Conservation (phyloP, 352 stramenopile genomes). For the Globisporangium emineosum region DNA sequence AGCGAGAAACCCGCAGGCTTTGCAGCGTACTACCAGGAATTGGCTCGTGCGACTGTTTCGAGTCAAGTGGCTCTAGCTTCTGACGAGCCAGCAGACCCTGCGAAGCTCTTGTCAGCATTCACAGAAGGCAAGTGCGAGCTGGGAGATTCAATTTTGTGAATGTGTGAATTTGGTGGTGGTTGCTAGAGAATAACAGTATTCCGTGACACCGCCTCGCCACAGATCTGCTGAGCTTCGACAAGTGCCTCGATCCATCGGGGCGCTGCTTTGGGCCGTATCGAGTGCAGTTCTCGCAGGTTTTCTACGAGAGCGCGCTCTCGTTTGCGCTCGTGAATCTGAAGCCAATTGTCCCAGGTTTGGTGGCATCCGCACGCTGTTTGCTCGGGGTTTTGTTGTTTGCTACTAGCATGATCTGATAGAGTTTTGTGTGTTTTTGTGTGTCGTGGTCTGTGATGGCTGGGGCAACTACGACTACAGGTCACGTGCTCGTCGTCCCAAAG, state of each 20-base stretch:
- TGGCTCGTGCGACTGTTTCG: background rate
- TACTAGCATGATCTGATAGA: background rate
- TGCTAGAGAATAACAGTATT: background rate
- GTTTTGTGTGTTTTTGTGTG: background rate
- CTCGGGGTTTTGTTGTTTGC: background rate
- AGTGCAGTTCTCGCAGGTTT: conserved; percentile 48
- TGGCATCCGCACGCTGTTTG: no score
- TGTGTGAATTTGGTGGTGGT: background rate
- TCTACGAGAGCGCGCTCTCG: conserved; percentile 50
- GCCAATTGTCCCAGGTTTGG: conserved; percentile 84
- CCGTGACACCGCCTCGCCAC: background rate
- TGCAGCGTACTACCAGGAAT: background rate
- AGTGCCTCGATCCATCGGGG: conserved; percentile 29
- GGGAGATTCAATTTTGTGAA: background rate
- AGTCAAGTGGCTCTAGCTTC: background rate
- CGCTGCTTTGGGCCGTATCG: conserved; percentile 46
- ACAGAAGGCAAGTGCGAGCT: background rate
- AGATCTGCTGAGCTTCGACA: conserved; percentile 40
- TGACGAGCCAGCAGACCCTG: background rate
- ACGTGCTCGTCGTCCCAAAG: conserved; percentile 89
- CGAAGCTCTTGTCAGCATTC: background rate
- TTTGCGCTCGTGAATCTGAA: conserved; percentile 93
- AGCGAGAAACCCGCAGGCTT: background rate
- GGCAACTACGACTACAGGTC: conserved; percentile 60
- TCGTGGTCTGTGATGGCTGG: no score